phyloP scores from a whole-genome alignment of 495 filamentous ascomycete species.

The Glutinoglossum americanum region DNA sequence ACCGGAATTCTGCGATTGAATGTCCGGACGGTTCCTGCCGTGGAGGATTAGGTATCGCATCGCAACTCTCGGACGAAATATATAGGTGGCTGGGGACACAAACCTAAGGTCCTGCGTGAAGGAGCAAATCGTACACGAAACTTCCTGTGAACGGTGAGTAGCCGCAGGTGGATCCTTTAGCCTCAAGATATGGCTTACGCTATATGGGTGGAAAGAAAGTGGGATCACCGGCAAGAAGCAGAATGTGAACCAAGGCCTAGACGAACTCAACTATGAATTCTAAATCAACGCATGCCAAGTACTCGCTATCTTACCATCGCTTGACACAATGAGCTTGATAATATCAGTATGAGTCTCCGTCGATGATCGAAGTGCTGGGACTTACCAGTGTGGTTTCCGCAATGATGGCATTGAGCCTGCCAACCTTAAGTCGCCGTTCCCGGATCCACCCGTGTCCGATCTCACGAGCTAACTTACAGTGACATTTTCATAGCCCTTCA shows the following conservation, averaged over 20 bases:
- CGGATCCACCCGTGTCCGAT: neutral
- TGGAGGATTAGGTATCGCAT: neutral
- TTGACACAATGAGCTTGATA: conserved; percentile 22
- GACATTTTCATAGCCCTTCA: conserved; percentile 32
- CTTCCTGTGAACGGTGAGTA: conserved; percentile 20
- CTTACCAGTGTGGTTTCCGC: conserved; percentile 27
- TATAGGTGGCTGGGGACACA: conserved; percentile 5
- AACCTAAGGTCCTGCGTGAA: conserved; percentile 31
- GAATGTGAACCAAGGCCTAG: conserved; percentile 31
- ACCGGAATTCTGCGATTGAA: conserved; percentile 5
- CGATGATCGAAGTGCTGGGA: neutral
- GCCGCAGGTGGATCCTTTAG: conserved; percentile 1
- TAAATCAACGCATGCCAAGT: neutral
- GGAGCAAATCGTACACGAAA: conserved; percentile 29
- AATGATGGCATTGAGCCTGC: conserved; percentile 28
- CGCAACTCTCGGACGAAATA: neutral
- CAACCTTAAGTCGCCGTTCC: neutral
- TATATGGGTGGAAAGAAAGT: conserved; percentile 28
- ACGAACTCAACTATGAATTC: conserved; percentile 7
- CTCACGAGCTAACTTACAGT: conserved; percentile 11
- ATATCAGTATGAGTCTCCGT: neutral
- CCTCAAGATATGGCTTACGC: conserved; percentile 13
- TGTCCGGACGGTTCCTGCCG: conserved; percentile 19
- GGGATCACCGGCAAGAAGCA: conserved; percentile 34
- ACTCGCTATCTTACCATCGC: conserved; percentile 22